Base-by-base conservation (phyloP, 2,329 filamentous ascomycete genomes). In the Sarocladium oryzae region DNA sequence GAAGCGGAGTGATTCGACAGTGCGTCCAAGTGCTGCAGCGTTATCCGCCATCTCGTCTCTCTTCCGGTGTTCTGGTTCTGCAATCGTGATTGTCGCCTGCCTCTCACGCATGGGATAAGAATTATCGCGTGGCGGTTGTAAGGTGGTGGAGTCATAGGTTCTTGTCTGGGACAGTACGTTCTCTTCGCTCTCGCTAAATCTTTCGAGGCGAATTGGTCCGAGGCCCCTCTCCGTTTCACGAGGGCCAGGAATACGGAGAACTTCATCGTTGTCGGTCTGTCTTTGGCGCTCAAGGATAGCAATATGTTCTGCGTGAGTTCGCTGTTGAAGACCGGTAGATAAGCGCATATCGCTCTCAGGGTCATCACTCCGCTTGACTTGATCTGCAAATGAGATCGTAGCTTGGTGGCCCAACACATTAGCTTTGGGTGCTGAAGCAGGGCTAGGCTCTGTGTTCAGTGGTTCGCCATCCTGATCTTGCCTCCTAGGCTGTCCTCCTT, bases 171-270 rank as follows among this genome's bases (percentile, higher is more conserved):
- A 60, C 35, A 63, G 56, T 10, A 56, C 53, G 16, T 63, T 64
- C 49, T 65, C 67, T 26, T 66, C 66, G 28, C 65, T 63, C n/a
- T 62, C 59, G n/a, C 72, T 67, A 2, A 64, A 59, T 26, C 70
- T 66, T 2, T 71, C 67, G 2, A 82, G 66, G 26, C 75, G 71
- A 52, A 74, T 72, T 2, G 91, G 91, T 9, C 84, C 74, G 54
- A 89, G 77, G 23, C 92, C 93, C 49, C 82, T 81, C 60, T 99
- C 93, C 46, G 86, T 91, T 62, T 97, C 93, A 59, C 91, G 78
- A 1, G 93, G 93, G 18, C 91, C 91, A 0, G 93, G 93, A 59
- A 99, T 97, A 36, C 89, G 85, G 38, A 97, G 71, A 0, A 90
- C 82, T 30, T 84, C 83, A 18, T 49, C 46, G 40, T 82, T 85